Percentiles rank a stretch among this genome's conserved stretches.
phyloP scores from a whole-genome alignment of 345 rosid species.

The Bruguiera sexangula region DNA sequence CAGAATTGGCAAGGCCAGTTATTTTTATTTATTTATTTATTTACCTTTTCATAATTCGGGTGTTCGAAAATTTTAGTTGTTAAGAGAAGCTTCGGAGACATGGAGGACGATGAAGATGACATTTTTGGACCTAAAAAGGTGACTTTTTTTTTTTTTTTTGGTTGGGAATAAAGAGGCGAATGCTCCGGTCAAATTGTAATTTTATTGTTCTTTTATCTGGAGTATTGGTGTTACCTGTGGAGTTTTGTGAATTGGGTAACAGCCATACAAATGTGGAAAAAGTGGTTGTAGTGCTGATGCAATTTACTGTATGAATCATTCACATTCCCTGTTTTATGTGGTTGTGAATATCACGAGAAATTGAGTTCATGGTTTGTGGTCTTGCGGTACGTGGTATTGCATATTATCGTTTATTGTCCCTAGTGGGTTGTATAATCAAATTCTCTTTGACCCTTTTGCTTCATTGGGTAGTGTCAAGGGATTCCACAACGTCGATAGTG shows the following conservation, averaged over 20 bases:
- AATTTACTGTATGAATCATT: too few relatives aligned
- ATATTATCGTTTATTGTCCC: too few relatives aligned
- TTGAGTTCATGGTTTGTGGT: too few relatives aligned
- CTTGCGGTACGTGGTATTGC: too few relatives aligned
- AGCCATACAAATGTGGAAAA: too few relatives aligned
- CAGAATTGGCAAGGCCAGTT: background rate
- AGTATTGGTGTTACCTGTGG: background rate
- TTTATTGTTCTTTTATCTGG: too few relatives aligned
- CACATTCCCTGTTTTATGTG: too few relatives aligned
- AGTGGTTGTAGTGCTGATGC: too few relatives aligned
- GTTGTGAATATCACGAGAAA: too few relatives aligned
- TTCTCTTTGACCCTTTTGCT: background rate
- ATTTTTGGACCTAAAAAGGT: conserved; percentile 83
- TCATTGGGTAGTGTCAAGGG: background rate
- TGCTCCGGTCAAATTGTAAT: background rate
- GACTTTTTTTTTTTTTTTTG: background rate
- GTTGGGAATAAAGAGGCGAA: too few relatives aligned
- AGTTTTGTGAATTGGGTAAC: background rate
- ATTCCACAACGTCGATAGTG: background rate
- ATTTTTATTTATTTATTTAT: conserved; percentile 1
- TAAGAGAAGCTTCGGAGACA: conserved; percentile 79
- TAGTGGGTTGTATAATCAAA: too few relatives aligned
- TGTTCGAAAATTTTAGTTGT: conserved; percentile 32
- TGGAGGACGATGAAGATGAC: conserved; percentile 92
- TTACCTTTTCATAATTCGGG: background rate